phyloP scores from a whole-genome alignment of 495 filamentous ascomycete genomes.

The Podospora bellae-mahoneyi region DNA sequence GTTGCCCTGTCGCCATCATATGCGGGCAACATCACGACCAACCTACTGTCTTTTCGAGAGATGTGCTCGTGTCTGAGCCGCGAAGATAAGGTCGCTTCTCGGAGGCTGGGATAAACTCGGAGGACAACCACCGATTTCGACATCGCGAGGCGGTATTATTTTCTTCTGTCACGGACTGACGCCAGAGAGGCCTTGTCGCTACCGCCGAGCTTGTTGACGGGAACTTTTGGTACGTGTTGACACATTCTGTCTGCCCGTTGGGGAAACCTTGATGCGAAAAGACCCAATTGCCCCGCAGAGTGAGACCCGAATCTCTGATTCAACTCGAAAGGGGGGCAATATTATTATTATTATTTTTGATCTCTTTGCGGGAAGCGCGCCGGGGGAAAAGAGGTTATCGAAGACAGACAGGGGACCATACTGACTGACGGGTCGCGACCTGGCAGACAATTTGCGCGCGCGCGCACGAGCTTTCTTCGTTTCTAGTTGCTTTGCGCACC shows the following conservation, averaged over 20 bases:
- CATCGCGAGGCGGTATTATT: conserved; percentile 15
- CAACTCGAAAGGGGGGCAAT: not conserved
- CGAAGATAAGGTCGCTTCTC: conserved; percentile 28
- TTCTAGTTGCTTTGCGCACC: not conserved
- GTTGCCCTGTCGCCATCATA: conserved; percentile 7
- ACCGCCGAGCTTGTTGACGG: not conserved
- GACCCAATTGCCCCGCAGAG: conserved; percentile 31
- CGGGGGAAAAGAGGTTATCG: not conserved
- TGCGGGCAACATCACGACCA: conserved; percentile 20
- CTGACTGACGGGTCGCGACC: conserved; percentile 8
- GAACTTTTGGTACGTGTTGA: conserved; percentile 4
- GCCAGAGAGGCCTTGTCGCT: not conserved
- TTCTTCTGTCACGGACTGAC: not conserved
- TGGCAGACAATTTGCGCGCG: conserved; percentile 7
- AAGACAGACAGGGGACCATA: conserved; percentile 2
- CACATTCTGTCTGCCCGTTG: not conserved
- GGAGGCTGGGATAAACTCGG: conserved; percentile 31
- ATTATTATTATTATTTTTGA: not conserved
- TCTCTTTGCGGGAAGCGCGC: not conserved
- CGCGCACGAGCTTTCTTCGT: conserved; percentile 5
- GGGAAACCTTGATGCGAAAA: not conserved
- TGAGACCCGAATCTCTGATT: conserved; percentile 4
- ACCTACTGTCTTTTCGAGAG: conserved; percentile 24
- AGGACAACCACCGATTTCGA: conserved; percentile 13
- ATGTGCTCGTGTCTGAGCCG: conserved; percentile 32